A percentile compares a stretch with the other conserved stretches of the same genome.
phyloP scores from a whole-genome alignment of 2,329 filamentous ascomycete genomes.

The Capronia coronata region DNA sequence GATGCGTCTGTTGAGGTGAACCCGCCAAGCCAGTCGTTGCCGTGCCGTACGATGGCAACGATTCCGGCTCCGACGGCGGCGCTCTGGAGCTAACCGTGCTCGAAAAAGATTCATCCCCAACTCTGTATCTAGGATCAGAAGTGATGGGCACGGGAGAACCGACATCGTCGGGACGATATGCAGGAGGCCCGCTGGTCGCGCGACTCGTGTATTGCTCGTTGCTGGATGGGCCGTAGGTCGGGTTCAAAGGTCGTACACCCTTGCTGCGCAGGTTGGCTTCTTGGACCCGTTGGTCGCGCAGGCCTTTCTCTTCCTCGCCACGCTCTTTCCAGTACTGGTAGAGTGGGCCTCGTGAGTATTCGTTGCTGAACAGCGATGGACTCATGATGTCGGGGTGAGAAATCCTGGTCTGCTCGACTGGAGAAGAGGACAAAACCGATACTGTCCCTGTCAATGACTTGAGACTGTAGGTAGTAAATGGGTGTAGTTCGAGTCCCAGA shows the following conservation, averaged over 20 bases:
- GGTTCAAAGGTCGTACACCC: conserved; percentile 5
- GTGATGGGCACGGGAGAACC: too few relatives aligned
- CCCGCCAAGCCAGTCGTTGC: not conserved
- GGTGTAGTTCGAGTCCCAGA: too few relatives aligned
- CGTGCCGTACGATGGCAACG: conserved; percentile 1
- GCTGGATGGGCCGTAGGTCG: conserved; percentile 10
- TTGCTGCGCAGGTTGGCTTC: conserved; percentile 13
- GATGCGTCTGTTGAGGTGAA: not conserved
- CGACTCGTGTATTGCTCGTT: conserved; percentile 11
- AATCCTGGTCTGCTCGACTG: too few relatives aligned
- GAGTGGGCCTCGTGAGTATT: conserved; percentile 15
- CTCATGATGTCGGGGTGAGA: not conserved
- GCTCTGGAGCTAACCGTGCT: too few relatives aligned
- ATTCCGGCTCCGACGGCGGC: too few relatives aligned
- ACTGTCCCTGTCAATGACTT: too few relatives aligned
- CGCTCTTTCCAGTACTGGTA: conserved; percentile 21
- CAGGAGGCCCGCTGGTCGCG: conserved; percentile 8
- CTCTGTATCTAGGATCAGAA: too few relatives aligned
- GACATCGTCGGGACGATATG: conserved; percentile 1
- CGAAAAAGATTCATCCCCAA: too few relatives aligned
- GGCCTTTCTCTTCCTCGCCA: conserved; percentile 6
- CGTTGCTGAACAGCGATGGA: conserved; percentile 14
- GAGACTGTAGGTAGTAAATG: too few relatives aligned
- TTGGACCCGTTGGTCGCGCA: conserved; percentile 12
- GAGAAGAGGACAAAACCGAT: too few relatives aligned